Evolutionary conservation across 768 basidiomycete species (phyloP), one percentile per base, ranked within the genome.

Genomic region (Mycena metata): DNA sequence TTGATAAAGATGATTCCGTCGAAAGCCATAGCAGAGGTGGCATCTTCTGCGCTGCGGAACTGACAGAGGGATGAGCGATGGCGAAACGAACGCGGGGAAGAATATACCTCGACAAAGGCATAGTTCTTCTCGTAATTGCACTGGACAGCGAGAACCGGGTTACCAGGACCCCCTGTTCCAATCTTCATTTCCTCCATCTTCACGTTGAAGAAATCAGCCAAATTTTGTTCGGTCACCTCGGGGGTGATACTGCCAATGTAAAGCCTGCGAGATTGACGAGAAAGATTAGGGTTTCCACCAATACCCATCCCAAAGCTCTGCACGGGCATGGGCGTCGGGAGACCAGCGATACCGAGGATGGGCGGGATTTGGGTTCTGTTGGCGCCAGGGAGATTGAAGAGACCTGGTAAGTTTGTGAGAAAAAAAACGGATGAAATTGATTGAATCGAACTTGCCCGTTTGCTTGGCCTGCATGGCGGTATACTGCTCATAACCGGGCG

Each of bases 41-140:
- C 96, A 80, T 99, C 97, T 76, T 98, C 95, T 11, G 96, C 91
- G 70, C 94, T 96, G 65, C 97, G 96, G 86, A 99, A 99, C 97
- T 99, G 74, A n/a, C 7, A 74, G 67, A 46, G 54, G 24, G 58
- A 54, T 26, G 35, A 69, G 64, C 70, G 26, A 61, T 72, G 39
- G 45, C 64, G 33, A 46, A 45, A 63, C n/a, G 17, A 39, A 36
- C 5, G 9, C 1, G 43, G 24, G 54, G 51, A 54, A 30, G 63
- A 9, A 36, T 42, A 42, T 77, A 97, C 97, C 86, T 99, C 98
- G 59, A 99, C 93, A 77, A 98, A 99, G 1, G 98, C 98, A 77
- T 98, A 99, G 74, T 95, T 96, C 85, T 99, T 99, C 80, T 99
- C 98, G 75, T 96, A 96, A 76, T 98, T 98, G 83, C 98, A 93